Evolutionary conservation across 2,329 filamentous ascomycete species (phyloP), one percentile per base, ranked within the genome.

Genomic region (Penicillium verrucosum): DNA sequence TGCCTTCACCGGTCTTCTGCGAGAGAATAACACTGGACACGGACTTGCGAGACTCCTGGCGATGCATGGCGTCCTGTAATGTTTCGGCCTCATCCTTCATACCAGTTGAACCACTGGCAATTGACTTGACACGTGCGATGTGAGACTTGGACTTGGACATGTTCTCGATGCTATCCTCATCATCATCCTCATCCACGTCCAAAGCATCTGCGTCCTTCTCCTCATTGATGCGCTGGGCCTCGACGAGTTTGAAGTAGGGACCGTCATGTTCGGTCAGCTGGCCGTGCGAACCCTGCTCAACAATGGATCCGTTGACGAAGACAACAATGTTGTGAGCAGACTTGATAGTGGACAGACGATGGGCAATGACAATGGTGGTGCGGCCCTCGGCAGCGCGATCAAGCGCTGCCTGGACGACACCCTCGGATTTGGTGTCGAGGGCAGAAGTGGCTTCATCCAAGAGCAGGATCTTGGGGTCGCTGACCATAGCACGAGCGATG

Each of bases 301-400:
- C 82, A 58, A 99, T 95, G n/a, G 81, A 78, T 12, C 94, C 94
- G 59, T 86, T 77, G 5, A 86, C 83, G 87, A 99, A 93, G 61
- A 97, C 93, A 12, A 97, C 90, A 64, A 99, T 99, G 68, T 96
- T 97, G 74, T 97, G 89, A 0, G 93, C 93, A 61, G 92, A 87
- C 74, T 87, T 92, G 78, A 99, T 96, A 6, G 94, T 99, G 0
- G 92, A 96, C 9, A 99, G 81, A 64, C 93, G 88, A 77, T 99
- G 94, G 42, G 94, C 94, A 73, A 99, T 97, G 7, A 92, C 90
- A 65, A 97, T 96, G 2, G 94, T 97, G 0, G 94, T 99, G 52
- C 94, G 85, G 25, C 92, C 93, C 61, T 89, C 82, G 1, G 92
- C 84, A 27, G 93, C 94, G 48, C 85, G 88, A 67, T 97, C 92